Base-by-base conservation (phyloP, 2,329 filamentous ascomycete species). In the Biscogniauxia mediterranea region DNA sequence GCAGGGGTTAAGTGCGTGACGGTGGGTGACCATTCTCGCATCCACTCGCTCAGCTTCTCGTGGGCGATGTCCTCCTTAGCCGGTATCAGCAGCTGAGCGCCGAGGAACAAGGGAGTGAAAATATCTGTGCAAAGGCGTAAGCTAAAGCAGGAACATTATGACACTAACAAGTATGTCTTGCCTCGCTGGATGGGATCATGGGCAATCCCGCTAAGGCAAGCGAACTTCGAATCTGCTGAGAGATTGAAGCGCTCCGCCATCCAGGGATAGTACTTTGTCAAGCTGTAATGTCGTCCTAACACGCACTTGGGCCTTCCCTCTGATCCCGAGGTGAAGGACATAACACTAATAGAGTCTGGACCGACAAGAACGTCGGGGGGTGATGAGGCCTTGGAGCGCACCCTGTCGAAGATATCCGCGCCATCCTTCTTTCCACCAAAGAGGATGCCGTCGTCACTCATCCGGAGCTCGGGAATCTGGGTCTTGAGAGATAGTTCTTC, bases 1-100 rank as follows among this genome's bases (percentile, higher is more conserved):
- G 95, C 95, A 9, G 95, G 95, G 1, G 95, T 99, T 49, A 98
- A 79, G 76, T 98, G 95, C 13, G 90, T 92, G 20, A 93, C 90
- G 17, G 89, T 96, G 2, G 90, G 86, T 59, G 83, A 79, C 71
- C 90, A 85, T 57, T 89, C 85, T 57, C 83, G 81, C 83, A 97
- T 92, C 95, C 95, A 99, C 71, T 96, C 92, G 4, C 89, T 89
- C 15, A 97, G 81, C 69, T 83, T 88, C 77, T 97, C 93, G 73
- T 97, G 90, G 58, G 89, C 85, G 62, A 98, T 98, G 68, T 93
- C 88, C 64, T 97, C 93, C 60, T 85, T 85, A 11, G 91, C 85
- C 0, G 93, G 93, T 0, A 95, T 85, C 7, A 97, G 76, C 0
- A 97, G 76, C 70, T 91, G 84, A 0, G 90, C 92, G 23, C 92